Base-by-base conservation (phyloP, 768 basidiomycete genomes). In the Pulveroboletus ravenelii region DNA sequence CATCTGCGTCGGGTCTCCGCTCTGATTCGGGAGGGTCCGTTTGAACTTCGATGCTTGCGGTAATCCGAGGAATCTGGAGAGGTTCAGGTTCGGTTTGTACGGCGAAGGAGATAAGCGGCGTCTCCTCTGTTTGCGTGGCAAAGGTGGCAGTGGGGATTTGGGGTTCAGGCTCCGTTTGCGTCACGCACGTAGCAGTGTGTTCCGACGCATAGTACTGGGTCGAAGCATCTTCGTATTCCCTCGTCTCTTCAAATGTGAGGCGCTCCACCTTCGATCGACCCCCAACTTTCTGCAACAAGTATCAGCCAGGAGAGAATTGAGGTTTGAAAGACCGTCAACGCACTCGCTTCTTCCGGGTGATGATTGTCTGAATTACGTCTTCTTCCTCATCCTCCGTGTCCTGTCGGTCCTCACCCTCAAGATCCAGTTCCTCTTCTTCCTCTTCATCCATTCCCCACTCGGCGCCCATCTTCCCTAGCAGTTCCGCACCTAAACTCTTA, bases 311-410 rank as follows among this genome's bases (percentile, higher is more conserved):
- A 41, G 5, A 72, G 44, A 41, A 1, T 3, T 1, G 12, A 47
- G 29, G 12, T 12, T 39, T n/a, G 34, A 29, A 42, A 49, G 41
- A 27, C 17, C 42, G 17, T 15, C 15, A n/a, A 60, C 71, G 23
- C 61, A 85, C 85, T 74, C 86, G 75, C 69, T 86, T 89, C 62
- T 82, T 87, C 51, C 89, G 74, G 2, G 90, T 93, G 58, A 94
- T 92, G 56, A 94, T 93, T 3, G 91, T 93, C 67, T 93, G 85
- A 52, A 88, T 81, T 36, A 87, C 81, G 60, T 88, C 86, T 27
- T 70, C 66, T 53, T 70, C 66, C 58, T 87, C 86, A 17, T 76
- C 82, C 47, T 85, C 87, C 3, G 81, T 80, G 37, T 75, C 76
- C 15, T 71, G 67, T 20, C 76, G 80, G 6, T 78, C 76, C 10